These are phyloP conservation scores for Fraxinus excelsior DNA, from an alignment of 257 asterid genomes.

Conservation along the genomic window DNA sequence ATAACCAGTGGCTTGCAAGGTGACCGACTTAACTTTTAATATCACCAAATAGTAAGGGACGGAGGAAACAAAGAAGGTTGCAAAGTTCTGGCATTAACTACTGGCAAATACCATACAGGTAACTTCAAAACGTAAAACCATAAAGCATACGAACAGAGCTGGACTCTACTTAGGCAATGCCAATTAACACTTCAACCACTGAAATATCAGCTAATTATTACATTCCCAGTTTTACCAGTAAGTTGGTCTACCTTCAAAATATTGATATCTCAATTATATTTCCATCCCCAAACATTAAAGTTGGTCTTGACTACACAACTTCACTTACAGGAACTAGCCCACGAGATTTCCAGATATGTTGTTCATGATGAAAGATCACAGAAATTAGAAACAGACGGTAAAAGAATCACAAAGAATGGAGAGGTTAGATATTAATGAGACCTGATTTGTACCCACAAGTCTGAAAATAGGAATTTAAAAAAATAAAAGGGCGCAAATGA, in stretches of 20 bases:
- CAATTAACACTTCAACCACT: background rate
- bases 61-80: background rate
- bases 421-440: background rate
- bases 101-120: background rate
- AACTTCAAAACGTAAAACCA: background rate
- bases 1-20: constrained; percentile 26
- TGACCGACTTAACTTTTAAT: background rate
- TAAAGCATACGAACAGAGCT: background rate
- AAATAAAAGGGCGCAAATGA: background rate
- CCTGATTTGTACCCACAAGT: background rate
- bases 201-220: background rate
- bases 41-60: background rate
- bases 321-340: background rate
- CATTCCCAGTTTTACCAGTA: background rate
- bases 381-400: background rate
- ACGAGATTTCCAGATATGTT: background rate
- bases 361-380: background rate
- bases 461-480: background rate
- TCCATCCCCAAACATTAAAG: background rate
- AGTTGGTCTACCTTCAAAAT: background rate
- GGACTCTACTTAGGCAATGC: background rate
- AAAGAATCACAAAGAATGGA: background rate
- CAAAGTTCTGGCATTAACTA: background rate
- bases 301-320: background rate
- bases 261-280: background rate